Base-by-base conservation (phyloP, 805 yeast genomes). In the Candida taoyuanica region DNA sequence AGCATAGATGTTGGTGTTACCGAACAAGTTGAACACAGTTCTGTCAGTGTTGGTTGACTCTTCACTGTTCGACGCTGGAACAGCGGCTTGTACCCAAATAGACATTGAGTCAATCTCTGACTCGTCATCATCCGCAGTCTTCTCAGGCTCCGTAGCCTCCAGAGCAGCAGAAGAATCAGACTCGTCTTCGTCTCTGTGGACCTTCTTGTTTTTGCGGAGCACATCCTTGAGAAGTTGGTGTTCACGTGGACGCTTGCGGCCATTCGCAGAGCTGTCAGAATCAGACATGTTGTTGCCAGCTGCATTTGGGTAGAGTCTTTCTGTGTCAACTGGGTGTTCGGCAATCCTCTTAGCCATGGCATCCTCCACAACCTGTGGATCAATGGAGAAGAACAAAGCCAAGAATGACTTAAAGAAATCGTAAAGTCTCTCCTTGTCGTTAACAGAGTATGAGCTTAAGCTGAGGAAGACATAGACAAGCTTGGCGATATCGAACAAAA, bases 1-100 rank as follows among this genome's bases (percentile, higher is more conserved):
- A 24, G 88, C 85, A 56, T 93, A 93, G 27, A 89, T 75, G 40
- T 89, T 80, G 5, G 96, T 81, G 61, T 91, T 89, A 44, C 85
- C 86, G 68, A 91, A 93, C 52, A 89, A 60, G 58, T 88, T 89
- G 67, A 66, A 87, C 33, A 70, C 74, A 21, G 66, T 67, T 52
- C 89, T 73, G 39, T 64, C 46, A 12, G 44, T 33, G 24, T 62
- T 60, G 17, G 48, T 34, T 15, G 64, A 58, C 18, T 55, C 50
- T 13, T 54, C 49, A 21, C 53, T 57, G 2, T 58, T 56, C 17
- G 55, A 19, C 7, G 45, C 49, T 13, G 49, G 30, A 11, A 42
- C 43, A 14, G 48, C 38, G 17, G 52, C 47, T 30, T 50, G 48
- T 18, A 52, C 53, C 52, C 62, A 55, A 5, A 50, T 48, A 15